phyloP scores from a whole-genome alignment of 108 stramenopile genomes.

The Nitzschia sp. region DNA sequence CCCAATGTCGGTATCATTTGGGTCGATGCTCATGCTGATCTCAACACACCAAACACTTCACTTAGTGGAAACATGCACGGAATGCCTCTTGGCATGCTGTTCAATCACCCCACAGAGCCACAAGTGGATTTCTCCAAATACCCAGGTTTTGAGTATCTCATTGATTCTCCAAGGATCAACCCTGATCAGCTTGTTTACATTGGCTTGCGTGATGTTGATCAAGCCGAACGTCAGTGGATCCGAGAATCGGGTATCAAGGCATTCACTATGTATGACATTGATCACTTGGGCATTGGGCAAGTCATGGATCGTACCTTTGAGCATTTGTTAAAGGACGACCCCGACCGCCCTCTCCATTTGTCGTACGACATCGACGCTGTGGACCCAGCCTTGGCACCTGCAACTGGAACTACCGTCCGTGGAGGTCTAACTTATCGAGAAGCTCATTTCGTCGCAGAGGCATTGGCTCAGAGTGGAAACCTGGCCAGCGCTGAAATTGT shows the following conservation, averaged over 20 bases:
- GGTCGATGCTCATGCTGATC: slow-evolving; percentile 99
- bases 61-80: slow-evolving; percentile 99
- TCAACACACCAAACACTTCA: slow-evolving; percentile 89
- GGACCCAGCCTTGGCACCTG: slow-evolving; percentile 94
- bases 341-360: slow-evolving; percentile 79
- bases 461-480: slow-evolving; percentile 82
- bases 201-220: slow-evolving; percentile 95
- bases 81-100: slow-evolving; percentile 95
- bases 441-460: slow-evolving; percentile 95
- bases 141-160: slow-evolving; percentile 91
- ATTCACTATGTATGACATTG: slow-evolving; percentile 96
- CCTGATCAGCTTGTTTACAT: slow-evolving; percentile 93
- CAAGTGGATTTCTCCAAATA: slow-evolving; percentile 63
- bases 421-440: slow-evolving; percentile 98
- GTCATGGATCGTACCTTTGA: slow-evolving; percentile 94
- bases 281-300: slow-evolving; percentile 92
- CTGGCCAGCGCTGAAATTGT: slow-evolving; percentile 97
- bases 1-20: slow-evolving; percentile 95
- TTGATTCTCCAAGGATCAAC: slow-evolving; percentile 51
- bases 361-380: slow-evolving; percentile 98
- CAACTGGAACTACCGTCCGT: slow-evolving; percentile 95
- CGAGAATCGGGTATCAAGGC: slow-evolving; percentile 77
- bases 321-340: slow-evolving; percentile 71
- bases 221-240: slow-evolving; percentile 82
- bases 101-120: slow-evolving; percentile 56